phyloP scores from a whole-genome alignment of 1,139 yeast species.

The Lodderomyces theae region DNA sequence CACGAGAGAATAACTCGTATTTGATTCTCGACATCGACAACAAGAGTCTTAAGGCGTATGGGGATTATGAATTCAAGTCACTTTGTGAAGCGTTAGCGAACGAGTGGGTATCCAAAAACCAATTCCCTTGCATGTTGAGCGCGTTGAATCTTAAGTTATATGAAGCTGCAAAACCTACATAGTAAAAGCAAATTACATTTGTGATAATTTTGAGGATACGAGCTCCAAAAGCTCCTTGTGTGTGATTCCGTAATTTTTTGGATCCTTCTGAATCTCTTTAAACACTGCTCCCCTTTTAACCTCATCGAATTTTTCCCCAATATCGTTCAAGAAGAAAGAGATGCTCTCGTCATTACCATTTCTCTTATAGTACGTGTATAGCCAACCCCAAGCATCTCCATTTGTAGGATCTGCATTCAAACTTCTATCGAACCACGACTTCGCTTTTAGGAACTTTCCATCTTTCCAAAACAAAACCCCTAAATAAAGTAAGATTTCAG shows the following conservation, averaged over 20 bases:
- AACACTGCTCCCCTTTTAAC: conserved; percentile 63
- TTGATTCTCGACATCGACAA: conserved; percentile 38
- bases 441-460: conserved; percentile 63
- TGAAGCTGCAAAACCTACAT: conserved; percentile 23
- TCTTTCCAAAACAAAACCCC: conserved; percentile 71
- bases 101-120: conserved; percentile 68
- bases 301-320: conserved; percentile 32
- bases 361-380: conserved; percentile 38
- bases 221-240: conserved; percentile 35
- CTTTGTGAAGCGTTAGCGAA: conserved; percentile 57
- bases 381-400: conserved; percentile 84
- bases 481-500: conserved; percentile 57
- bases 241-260: conserved; percentile 37
- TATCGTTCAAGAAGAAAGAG: conserved; percentile 20
- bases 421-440: conserved; percentile 75
- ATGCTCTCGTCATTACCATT: conserved; percentile 24
- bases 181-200: not conserved
- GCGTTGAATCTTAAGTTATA: conserved; percentile 69
- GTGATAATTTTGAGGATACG: conserved; percentile 16
- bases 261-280: conserved; percentile 46
- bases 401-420: conserved; percentile 45
- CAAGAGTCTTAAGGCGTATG: conserved; percentile 40
- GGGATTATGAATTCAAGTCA: conserved; percentile 42
- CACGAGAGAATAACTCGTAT: conserved; percentile 24
- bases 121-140: conserved; percentile 77